A percentile compares a stretch with the other conserved stretches of the same genome.
phyloP scores from a whole-genome alignment of 1,284 basidiomycete genomes.

The Naganishia sp. region DNA sequence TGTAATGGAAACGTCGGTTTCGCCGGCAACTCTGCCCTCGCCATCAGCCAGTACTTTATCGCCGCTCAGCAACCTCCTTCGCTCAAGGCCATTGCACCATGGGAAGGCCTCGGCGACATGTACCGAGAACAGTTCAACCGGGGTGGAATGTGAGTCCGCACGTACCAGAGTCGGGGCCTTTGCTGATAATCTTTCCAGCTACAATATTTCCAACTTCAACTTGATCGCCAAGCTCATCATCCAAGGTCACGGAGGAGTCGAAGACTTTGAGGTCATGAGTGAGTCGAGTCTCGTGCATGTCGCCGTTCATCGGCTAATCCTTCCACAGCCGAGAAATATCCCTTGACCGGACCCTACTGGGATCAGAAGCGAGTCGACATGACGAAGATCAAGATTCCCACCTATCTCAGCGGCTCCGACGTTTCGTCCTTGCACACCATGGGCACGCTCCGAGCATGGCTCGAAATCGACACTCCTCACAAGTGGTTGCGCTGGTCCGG shows the following conservation, averaged over 20 bases:
- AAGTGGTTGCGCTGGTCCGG: conserved; percentile 26
- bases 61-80: conserved; percentile 38
- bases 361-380: conserved; percentile 39
- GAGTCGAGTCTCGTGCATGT: not conserved
- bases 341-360: conserved; percentile 35
- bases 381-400: conserved; percentile 40
- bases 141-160: conserved; percentile 14
- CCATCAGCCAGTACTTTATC: conserved; percentile 40
- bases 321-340: conserved; percentile 2
- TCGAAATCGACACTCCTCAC: conserved; percentile 25
- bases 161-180: not conserved
- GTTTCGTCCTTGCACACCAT: conserved; percentile 28
- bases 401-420: conserved; percentile 40
- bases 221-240: conserved; percentile 24
- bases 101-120: conserved; percentile 40
- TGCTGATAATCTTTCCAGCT: conserved; percentile 1
- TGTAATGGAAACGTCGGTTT: conserved; percentile 18
- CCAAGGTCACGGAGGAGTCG: conserved; percentile 22
- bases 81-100: conserved; percentile 43
- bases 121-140: conserved; percentile 30
- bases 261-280: conserved; percentile 25
- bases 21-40: conserved; percentile 40
- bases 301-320: not conserved
- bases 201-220: conserved; percentile 26
- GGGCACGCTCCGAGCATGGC: conserved; percentile 25